Evolutionary conservation across 176 grass and related monocot species (phyloP), one percentile per base, ranked within the genome.

Genomic region (Musa beccarii): DNA sequence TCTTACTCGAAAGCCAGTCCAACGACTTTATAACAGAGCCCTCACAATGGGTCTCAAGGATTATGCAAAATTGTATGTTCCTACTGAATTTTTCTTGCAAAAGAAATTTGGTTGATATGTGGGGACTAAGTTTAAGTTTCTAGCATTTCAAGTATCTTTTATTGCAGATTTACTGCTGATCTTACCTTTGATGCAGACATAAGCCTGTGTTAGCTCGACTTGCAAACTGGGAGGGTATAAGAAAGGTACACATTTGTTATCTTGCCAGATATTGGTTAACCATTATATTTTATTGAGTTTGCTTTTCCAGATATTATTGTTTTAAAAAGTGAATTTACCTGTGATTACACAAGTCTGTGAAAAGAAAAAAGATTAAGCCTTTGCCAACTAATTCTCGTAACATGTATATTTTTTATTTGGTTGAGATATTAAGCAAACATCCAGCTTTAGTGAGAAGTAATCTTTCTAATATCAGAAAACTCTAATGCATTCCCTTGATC

Each of bases 11-110:
- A 73, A 73, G 10, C 51, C 22, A 28, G 23, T 73, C 7, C 71
- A 73, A 73, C 71, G 52, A 71, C 25, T 71, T 51, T 71, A 71
- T 71, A 52, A 71, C 69, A 71, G 50, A 71, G 49, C 69, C 21
- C 71, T 73, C 14, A 54, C 71, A 55, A 24, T 73, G 25, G 71
- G 71, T 25, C 71, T 73, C 20, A 55, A 73, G 52, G 71, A 54
- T 55, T 73, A 73, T 73, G 71, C 71, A 15, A 22, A 73, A 54
- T 73, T 73, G 71, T 73, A 73, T 73, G 71, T 55, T 21, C 50
- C 1, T 23, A 26, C 9, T n/a, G 15, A 62, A 17, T n/a, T 17
- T 15, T 62, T 2, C 6, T 16, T 19, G 19, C 14, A 51, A 71
- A n/a, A 71, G 9, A 19, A 50, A 71, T n/a, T 71, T 50, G 15